Base-by-base conservation (phyloP, 1,284 basidiomycete genomes). In the Trichosporon ovoides region DNA sequence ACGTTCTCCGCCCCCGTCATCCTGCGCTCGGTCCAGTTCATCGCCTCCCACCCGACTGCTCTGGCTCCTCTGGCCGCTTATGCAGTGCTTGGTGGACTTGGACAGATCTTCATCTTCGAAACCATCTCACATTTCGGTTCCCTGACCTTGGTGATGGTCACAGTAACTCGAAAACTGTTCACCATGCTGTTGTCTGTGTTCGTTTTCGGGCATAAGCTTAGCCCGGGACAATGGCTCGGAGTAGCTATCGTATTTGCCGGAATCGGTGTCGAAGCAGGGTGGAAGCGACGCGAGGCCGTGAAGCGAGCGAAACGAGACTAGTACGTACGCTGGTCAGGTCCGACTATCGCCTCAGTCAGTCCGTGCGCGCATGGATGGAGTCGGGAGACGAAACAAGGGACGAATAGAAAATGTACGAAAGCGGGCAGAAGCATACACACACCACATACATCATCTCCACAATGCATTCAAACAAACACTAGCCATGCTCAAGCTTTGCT, bases 81-180 rank as follows among this genome's bases (percentile, higher is more conserved):
- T 72, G 89, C 91, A 3, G 74, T 91, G 11, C 91, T 93, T 0
- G 96, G 96, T 37, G 91, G 95, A 0, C 79, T 97, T 18, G 95
- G 95, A 0, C 95, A 98, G 75, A 80, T 98, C 12, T 98, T 98
- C 79, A 98, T 99, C 67, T 99, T 98, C 66, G 95, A 97, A 80
- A 98, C 96, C 0, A 82, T 99, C 59, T 88, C 93, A 66, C 88
- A 94, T 68, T 99, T 98, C 73, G 96, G 96, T 18, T 91, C 88
- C 10, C 80, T 98, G 60, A 98, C 95, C 1, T 80, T 97, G 28
- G 91, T 92, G 54, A 96, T 89, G 38, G 89, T 97, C 67, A 97
- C 93, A 1, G 83, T 98, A 56, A 98, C 95, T n/a, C 83, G 96
- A 58, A 98, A 98, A 79, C 81, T 99, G 72, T 96, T 97, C 75